A percentile compares a stretch with the other conserved stretches of the same genome.
phyloP scores from a whole-genome alignment of 139 green algal genomes.

The Closterium sp. region DNA sequence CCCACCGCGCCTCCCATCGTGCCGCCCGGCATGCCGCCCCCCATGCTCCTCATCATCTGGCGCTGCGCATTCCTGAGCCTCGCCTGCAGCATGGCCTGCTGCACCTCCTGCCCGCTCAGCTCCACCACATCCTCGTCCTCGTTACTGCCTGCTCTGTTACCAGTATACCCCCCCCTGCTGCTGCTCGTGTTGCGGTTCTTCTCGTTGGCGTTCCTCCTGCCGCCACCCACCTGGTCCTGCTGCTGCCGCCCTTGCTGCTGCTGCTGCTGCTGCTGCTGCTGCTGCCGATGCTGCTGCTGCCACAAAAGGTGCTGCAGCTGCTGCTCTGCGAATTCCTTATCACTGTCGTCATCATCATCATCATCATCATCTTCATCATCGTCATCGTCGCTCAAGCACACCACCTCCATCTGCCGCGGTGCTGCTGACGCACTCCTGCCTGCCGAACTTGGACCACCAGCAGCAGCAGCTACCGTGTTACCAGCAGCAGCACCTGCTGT shows the following conservation, averaged over 20 bases:
- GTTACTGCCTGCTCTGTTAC: not conserved
- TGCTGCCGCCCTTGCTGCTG: not conserved
- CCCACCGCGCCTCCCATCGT: not conserved
- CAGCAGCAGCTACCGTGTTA: not conserved
- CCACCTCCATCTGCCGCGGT: not conserved
- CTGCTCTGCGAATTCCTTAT: not conserved
- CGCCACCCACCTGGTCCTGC: not conserved
- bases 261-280: not conserved
- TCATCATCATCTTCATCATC: not conserved
- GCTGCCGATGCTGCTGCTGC: not conserved
- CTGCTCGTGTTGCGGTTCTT: not conserved
- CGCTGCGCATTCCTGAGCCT: not conserved
- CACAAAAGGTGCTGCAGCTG: not conserved
- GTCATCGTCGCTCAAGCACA: not conserved
- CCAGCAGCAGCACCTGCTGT: not conserved
- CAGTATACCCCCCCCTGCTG: not conserved
- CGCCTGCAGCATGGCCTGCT: not conserved
- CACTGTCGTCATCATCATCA: not conserved
- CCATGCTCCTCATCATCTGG: not conserved
- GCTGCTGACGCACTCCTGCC: not conserved
- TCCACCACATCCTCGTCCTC: not conserved
- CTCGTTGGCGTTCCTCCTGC: too few relatives aligned
- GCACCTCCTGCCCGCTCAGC: not conserved
- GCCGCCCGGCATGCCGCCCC: not conserved
- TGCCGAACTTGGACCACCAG: not conserved